These are phyloP conservation scores for Aspergillus oerlinghausenensis DNA, from an alignment of 2,329 filamentous ascomycete species.

Conservation along the genomic window DNA sequence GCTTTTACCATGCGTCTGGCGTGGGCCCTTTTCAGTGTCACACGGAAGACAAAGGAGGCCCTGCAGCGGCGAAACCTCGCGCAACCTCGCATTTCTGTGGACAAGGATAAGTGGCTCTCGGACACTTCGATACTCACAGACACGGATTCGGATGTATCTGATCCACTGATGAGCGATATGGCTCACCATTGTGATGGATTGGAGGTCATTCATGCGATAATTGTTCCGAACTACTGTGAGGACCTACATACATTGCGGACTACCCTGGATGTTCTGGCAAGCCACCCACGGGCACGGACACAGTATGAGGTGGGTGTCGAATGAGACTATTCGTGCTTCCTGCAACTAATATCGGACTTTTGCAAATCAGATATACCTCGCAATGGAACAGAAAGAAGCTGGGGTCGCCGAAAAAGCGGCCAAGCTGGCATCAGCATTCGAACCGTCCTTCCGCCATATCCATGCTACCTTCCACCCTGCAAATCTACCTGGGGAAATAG, in stretches of 20 bases:
- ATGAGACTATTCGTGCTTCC: background rate
- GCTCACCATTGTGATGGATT: background rate
- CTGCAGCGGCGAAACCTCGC: conserved; percentile 20
- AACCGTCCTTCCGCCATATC: conserved; percentile 62
- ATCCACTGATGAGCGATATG: background rate
- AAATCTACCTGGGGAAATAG: conserved; percentile 62
- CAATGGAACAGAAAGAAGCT: conserved; percentile 66
- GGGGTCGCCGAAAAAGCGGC: conserved; percentile 49
- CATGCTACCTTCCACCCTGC: conserved; percentile 64
- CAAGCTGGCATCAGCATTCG: conserved; percentile 58
- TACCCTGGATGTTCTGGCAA: conserved; percentile 64
- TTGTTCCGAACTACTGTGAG: conserved; percentile 72
- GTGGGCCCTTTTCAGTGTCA: conserved; percentile 44
- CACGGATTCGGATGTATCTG: background rate
- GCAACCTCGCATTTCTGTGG: background rate
- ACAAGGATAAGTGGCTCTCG: background rate
- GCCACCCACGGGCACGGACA: conserved; percentile 58
- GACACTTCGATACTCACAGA: background rate
- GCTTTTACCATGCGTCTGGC: conserved; percentile 50
- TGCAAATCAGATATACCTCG: conserved; percentile 58
- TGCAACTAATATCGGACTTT: background rate
- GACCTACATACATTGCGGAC: conserved; percentile 64
- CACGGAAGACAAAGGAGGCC: conserved; percentile 16
- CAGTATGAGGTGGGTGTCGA: conserved; percentile 62
- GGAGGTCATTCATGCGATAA: conserved; percentile 59